A percentile compares a stretch with the other conserved stretches of the same genome.
phyloP scores from a whole-genome alignment of 441 rosid genomes.

The Biscutella laevigata region DNA sequence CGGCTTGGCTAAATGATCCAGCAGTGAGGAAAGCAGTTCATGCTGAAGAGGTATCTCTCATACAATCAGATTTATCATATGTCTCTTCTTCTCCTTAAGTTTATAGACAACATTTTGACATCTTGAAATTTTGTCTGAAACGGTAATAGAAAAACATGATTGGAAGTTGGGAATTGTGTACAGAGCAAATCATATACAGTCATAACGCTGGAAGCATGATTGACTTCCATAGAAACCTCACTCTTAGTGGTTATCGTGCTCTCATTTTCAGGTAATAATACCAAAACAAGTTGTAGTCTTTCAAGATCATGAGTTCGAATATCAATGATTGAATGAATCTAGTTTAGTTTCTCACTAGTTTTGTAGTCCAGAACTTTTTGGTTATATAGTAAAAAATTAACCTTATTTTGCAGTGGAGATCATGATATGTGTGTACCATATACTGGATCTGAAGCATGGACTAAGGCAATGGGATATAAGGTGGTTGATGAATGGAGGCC shows the following conservation, averaged over 20 bases:
- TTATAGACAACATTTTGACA: not conserved
- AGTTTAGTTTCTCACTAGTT: too few species aligned
- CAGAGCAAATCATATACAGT: constrained; percentile 27
- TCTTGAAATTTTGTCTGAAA: not conserved
- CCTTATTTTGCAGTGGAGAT: constrained; percentile 54
- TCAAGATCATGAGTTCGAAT: too few species aligned
- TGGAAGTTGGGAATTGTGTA: constrained; percentile 55
- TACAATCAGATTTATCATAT: not conserved
- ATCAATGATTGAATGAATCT: too few species aligned
- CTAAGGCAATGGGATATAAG: constrained; percentile 63
- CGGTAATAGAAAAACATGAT: constrained; percentile 31
- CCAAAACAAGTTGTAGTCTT: too few species aligned
- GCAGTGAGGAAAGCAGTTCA: constrained; percentile 67
- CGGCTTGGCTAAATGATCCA: constrained; percentile 54
- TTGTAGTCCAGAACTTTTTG: too few species aligned
- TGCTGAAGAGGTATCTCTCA: constrained; percentile 43
- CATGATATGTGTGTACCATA: constrained; percentile 85
- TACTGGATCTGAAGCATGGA: constrained; percentile 95
- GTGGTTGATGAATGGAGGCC: constrained; percentile 76
- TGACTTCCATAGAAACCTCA: constrained; percentile 61
- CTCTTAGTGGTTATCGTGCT: constrained; percentile 56
- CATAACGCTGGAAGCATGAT: constrained; percentile 77
- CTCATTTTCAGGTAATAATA: constrained; percentile 81
- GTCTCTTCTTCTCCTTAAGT: not conserved
- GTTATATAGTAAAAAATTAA: too few species aligned